Evolutionary conservation across 2,329 filamentous ascomycete genomes (phyloP), one percentile per base, ranked within the genome.

Genomic region (Didymella sp.): DNA sequence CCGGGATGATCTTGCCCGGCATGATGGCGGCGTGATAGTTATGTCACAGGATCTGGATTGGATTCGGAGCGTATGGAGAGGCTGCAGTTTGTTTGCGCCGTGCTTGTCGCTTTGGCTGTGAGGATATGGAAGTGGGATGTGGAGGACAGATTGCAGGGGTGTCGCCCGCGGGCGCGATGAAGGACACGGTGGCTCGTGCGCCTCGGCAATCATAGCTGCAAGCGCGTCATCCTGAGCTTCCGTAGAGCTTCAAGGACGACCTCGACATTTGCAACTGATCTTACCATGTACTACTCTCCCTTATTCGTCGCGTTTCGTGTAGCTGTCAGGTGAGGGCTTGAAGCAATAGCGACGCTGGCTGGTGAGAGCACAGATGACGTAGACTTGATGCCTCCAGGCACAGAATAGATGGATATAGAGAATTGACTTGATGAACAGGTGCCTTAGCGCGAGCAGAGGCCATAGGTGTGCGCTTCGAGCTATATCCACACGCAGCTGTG

Each of bases 1-100:
- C 68, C 42, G 63, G 50, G 43, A 69, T 65, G 57, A 74, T 74
- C 28, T 74, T 73, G 55, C 68, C 68, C 2, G 71, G 58, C 70
- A 73, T 73, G 2, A 22, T 66, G 62, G 51, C 40, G 35, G 28
- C 41, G n/a, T 8, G 19, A 6, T 6, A 22, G 13, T 6, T 38
- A 21, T 9, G 37, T 40, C 5, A 15, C 6, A 15, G 17, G 21
- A 12, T 2, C 4, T 24, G 12, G 13, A 21, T 12, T 7, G 8
- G 6, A 19, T 40, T 15, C 22, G 19, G 28, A 13, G 12, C 11
- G 30, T 35, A 25, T 40, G 27, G 42, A 45, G 41, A 19, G 11
- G 15, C 6, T 31, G 19, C 19, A 22, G n/a, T 9, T 27, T 33
- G 19, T 15, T n/a, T 38, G 9, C 17, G 19, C 11, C 27, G 37